Base-by-base conservation (phyloP, 2,329 filamentous ascomycete species). In the Aspergillus novoparasiticus region DNA sequence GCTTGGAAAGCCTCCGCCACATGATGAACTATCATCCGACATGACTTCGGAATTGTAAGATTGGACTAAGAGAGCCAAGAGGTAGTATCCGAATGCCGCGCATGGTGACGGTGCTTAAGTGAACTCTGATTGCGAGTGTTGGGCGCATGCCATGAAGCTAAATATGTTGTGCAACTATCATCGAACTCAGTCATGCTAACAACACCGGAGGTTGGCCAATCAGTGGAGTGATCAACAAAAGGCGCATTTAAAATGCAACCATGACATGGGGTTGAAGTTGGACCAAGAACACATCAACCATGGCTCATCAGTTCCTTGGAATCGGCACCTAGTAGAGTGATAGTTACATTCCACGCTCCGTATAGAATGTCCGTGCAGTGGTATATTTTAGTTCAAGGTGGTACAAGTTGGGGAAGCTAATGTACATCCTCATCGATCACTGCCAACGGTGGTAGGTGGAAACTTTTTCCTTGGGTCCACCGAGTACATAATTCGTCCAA, bases 1-100 rank as follows among this genome's bases (percentile, higher is more conserved):
- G 6, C 4, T 21, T 32, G 6, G 32, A 36, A 51, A 54, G 30
- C 51, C 6, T 55, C 16, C n/a, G 6, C 51, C 32, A 34, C 32
- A 55, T 39, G n/a, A 36, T 16, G 10, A 55, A 55, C 21, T 39
- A 21, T 55, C n/a, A 26, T 39, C 26, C 32, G 21, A 21, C n/a
- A 26, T 39, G 32, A 39, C 19, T 28, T 39, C 12, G 51, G 32
- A 39, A 32, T 11, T 32, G 48, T 46, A 32, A 6, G 26, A 51
- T 28, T n/a, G 30, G 9, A 5, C 16, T 14, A 16, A 21, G 30
- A 34, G 51, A 36, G 51, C 51, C 51, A 55, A 55, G 32, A 55
- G 32, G 51, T 55, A 19, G 51, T 55, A 55, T 55, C 51, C n/a
- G 51, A n/a, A 12, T 21, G 51, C 45, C 46, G 32, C 39, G 57